Conservation (phyloP, 139 green algal species). For the Limnomonas spitsbergensis region DNA sequence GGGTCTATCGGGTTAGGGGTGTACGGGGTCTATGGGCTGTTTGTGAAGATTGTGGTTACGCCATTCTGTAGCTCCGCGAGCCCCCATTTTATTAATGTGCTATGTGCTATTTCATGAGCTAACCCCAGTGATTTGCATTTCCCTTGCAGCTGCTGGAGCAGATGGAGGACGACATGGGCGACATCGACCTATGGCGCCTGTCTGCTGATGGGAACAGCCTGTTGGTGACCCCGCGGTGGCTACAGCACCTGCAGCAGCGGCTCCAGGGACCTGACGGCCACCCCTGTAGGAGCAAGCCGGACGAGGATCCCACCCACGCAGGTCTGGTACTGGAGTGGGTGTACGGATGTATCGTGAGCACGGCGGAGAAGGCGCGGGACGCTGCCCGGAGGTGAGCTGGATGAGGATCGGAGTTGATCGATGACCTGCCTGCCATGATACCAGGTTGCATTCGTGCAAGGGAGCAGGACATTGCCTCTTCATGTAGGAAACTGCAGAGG, state of each 20-base stretch:
- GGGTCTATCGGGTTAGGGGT: not conserved
- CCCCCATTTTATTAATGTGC: not conserved
- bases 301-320: not conserved
- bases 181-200: slow-evolving; percentile 68
- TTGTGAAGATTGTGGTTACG: not conserved
- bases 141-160: too few relatives aligned
- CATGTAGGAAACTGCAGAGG: too few relatives aligned
- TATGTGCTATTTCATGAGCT: not conserved
- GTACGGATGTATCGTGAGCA: slow-evolving; percentile 74
- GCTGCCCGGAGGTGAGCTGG: not conserved
- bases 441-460: too few relatives aligned
- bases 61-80: not conserved
- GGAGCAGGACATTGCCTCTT: too few relatives aligned
- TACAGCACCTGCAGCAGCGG: slow-evolving; percentile 59
- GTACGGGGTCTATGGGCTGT: not conserved
- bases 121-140: not conserved
- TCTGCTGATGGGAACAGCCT: slow-evolving; percentile 26
- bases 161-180: slow-evolving; percentile 34
- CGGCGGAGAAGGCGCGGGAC: slow-evolving; percentile 62
- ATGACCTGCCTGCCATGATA: too few relatives aligned
- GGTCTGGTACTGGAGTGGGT: slow-evolving; percentile 79
- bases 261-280: slow-evolving; percentile 60
- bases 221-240: slow-evolving; percentile 54
- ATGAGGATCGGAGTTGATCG: too few relatives aligned
- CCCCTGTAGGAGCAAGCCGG: slow-evolving; percentile 30